A percentile compares a stretch with the other conserved stretches of the same genome.
phyloP scores from a whole-genome alignment of 2,329 filamentous ascomycete genomes.

The Calonectria crousiana region DNA sequence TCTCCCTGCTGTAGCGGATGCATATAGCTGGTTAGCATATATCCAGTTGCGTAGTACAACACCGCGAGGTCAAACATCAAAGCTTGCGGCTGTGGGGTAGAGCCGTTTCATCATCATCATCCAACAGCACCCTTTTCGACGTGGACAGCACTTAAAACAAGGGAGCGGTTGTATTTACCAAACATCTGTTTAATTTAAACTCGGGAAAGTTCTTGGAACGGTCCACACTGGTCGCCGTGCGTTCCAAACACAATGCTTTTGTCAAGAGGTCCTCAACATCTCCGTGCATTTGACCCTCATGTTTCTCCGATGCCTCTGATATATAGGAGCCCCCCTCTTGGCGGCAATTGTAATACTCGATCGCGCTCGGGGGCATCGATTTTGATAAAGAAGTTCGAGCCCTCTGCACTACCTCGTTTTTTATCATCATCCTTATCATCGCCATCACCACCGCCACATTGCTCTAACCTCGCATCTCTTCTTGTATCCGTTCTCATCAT shows the following conservation, averaged over 20 bases:
- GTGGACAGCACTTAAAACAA: neutral
- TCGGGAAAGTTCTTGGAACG: neutral
- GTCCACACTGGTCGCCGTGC: neutral
- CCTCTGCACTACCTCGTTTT: neutral
- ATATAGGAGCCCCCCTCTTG: neutral
- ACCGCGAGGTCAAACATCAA: neutral
- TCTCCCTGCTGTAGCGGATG: neutral
- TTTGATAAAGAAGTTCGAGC: neutral
- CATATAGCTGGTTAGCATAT: neutral
- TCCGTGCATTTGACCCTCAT: slow-evolving; percentile 2
- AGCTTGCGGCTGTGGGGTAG: neutral
- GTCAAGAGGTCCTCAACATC: neutral
- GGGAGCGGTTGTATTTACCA: neutral
- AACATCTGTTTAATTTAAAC: neutral
- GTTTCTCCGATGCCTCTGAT: slow-evolving; percentile 6
- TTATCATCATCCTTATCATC: neutral
- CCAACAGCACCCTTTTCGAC: neutral
- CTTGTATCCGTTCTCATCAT: neutral
- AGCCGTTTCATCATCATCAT: neutral
- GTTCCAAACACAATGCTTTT: neutral
- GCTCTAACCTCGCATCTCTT: neutral
- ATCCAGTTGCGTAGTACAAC: neutral
- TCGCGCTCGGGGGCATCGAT: neutral
- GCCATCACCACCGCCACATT: neutral
- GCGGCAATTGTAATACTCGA: neutral